Evolutionary conservation across 306 rosid species (phyloP), one percentile per base, ranked within the genome.

Genomic region (Citrullus colocynthis): DNA sequence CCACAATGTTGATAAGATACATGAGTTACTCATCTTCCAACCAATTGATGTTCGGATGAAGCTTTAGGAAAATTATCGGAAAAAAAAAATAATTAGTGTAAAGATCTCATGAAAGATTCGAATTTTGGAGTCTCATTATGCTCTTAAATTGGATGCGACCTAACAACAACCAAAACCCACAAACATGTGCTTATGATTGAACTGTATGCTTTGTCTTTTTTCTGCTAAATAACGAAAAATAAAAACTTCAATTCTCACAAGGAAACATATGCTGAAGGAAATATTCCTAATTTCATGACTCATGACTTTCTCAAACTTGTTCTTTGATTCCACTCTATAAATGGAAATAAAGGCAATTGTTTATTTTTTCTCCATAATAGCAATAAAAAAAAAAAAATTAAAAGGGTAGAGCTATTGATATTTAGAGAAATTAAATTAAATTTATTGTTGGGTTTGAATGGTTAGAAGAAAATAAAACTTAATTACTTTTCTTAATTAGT

Each of bases 221-320:
- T 7, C 42, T 28, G 24, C 59, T 24, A 72, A 49, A 49, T 49
- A 49, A 28, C 42, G 24, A 72, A 72, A 72, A 49, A 13, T 48
- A 48, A 7, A 42, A 71, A 48, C 58, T 71, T 45, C 57, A 44
- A 44, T 44, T 21, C 75, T 20, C 20, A 71, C 20, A 71, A 71
- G 42, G 42, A 71, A 69, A 21, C 56, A 70, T 70, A 42, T 70
- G 75, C 57, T 20, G n/a, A 44, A 39, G 74, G 74, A 66, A 71
- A 71, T 71, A 48, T 71, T 71, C 58, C 76, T 71, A 71, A 49
- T 48, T 71, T 71, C 59, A 48, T 71, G 24, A 48, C 8, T 71
- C 58, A 7, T 48, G 21, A 45, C 14, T 28, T 71, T 71, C 59
- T 24, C 59, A 48, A 72, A 14, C 76, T 72, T 49, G 14, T 72